Conservation (phyloP, 2,329 filamentous ascomycete species). For the Cryphonectria naterciae region DNA sequence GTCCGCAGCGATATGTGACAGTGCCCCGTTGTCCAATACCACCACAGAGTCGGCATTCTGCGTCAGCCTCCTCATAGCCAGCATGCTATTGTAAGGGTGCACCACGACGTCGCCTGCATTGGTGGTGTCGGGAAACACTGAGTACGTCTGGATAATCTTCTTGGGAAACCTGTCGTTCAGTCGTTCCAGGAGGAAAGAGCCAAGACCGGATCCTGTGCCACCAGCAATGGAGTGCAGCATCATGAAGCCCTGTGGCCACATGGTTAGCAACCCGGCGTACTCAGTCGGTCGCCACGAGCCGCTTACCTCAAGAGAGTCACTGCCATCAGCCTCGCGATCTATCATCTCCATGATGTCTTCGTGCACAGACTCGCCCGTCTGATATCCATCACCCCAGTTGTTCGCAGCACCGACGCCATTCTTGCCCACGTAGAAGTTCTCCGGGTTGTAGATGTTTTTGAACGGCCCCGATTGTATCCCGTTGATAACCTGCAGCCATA, state of each 20-base stretch:
- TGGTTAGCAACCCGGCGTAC: constrained; percentile 31
- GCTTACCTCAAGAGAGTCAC: constrained; percentile 85
- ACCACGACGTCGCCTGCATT: constrained; percentile 90
- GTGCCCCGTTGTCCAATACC: constrained; percentile 92
- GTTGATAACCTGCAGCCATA: constrained; percentile 70
- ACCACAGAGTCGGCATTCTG: constrained; percentile 98
- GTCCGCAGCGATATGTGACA: constrained; percentile 93
- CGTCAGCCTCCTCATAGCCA: constrained; percentile 87
- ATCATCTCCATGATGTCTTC: constrained; percentile 99
- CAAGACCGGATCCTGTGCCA: constrained; percentile 93
- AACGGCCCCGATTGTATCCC: constrained; percentile 91
- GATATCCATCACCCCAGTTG: constrained; percentile 97
- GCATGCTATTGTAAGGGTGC: constrained; percentile 95
- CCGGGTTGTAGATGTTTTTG: constrained; percentile 98
- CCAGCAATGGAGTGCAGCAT: constrained; percentile 97
- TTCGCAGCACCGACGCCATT: constrained; percentile 93
- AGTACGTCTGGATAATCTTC: constrained; percentile 99
- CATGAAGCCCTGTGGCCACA: constrained; percentile 80
- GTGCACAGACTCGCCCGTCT: constrained; percentile 86
- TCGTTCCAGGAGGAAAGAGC: constrained; percentile 90
- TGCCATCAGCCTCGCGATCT: constrained; percentile 95
- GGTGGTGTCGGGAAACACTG: constrained; percentile 92
- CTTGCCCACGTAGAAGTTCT: constrained; percentile 97
- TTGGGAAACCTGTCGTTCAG: constrained; percentile 98
- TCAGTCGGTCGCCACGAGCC: no score